phyloP scores from a whole-genome alignment of 148 eudicot species.

The Arctostaphylos glauca region DNA sequence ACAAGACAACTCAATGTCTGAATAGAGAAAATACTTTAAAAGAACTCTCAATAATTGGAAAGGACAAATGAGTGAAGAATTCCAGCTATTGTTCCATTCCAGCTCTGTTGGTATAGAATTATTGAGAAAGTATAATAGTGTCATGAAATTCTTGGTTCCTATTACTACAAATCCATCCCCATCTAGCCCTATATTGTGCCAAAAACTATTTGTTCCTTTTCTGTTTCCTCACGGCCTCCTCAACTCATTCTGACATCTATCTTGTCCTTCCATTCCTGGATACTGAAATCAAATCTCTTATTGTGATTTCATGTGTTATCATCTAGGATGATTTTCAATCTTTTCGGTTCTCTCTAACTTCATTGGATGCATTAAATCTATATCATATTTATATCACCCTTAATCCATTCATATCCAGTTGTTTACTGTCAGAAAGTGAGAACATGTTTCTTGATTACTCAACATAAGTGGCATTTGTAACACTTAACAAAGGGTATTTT shows the following conservation, averaged over 20 bases:
- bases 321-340: neutral
- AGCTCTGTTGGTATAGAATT: neutral
- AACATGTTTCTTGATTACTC: neutral
- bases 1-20: neutral
- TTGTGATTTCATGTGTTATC: neutral
- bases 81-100: neutral
- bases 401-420: neutral
- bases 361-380: neutral
- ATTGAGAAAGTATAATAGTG: neutral
- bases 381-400: neutral
- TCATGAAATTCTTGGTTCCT: neutral
- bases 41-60: neutral
- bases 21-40: neutral
- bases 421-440: neutral
- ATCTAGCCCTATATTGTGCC: neutral
- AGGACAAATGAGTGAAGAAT: neutral
- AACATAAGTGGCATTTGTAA: neutral
- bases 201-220: neutral
- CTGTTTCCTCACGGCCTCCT: neutral
- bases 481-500: neutral
- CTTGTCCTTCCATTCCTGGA: neutral
- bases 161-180: neutral
- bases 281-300: neutral
- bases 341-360: slow-evolving; percentile 1
- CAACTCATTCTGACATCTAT: neutral